Evolutionary conservation across 768 basidiomycete species (phyloP).

Genomic region (Tylopilus sp.): DNA sequence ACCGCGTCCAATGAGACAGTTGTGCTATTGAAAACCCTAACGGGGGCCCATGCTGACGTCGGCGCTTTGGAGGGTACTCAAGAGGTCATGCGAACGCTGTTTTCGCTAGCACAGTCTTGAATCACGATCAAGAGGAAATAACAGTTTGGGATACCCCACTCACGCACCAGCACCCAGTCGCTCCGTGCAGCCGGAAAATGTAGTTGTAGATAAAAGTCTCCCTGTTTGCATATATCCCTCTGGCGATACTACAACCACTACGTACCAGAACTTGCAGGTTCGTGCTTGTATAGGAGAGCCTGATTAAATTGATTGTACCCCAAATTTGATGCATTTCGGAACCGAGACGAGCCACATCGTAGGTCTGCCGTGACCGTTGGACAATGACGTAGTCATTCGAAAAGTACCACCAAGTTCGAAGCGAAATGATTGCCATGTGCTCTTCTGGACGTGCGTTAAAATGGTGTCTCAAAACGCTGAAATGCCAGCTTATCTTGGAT

Average conservation of each 20-base stretch:
- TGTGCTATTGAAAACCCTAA: slow-evolving; percentile 52
- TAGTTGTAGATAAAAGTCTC: not conserved
- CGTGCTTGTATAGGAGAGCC: not conserved
- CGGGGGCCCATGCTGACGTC: slow-evolving; percentile 58
- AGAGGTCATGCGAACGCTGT: slow-evolving; percentile 44
- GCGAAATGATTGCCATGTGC: not conserved
- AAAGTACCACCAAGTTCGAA: no score
- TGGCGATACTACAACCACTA: not conserved
- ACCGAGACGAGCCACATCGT: not conserved
- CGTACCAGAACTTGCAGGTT: not conserved
- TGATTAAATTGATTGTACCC: not conserved
- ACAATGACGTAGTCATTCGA: not conserved
- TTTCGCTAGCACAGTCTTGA: slow-evolving; percentile 18
- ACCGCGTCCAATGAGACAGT: slow-evolving; percentile 43
- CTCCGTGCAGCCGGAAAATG: not conserved
- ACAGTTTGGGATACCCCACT: not conserved
- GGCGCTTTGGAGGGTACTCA: slow-evolving; percentile 67
- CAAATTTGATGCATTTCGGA: not conserved
- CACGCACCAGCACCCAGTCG: not conserved
- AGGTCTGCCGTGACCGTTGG: not conserved
- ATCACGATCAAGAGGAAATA: no score
- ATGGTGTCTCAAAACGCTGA: no score
- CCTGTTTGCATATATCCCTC: not conserved
- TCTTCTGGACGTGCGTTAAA: not conserved
- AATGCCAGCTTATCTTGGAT: no score